Base-by-base conservation (phyloP, 2,329 filamentous ascomycete species). In the Trichoderma sp. region DNA sequence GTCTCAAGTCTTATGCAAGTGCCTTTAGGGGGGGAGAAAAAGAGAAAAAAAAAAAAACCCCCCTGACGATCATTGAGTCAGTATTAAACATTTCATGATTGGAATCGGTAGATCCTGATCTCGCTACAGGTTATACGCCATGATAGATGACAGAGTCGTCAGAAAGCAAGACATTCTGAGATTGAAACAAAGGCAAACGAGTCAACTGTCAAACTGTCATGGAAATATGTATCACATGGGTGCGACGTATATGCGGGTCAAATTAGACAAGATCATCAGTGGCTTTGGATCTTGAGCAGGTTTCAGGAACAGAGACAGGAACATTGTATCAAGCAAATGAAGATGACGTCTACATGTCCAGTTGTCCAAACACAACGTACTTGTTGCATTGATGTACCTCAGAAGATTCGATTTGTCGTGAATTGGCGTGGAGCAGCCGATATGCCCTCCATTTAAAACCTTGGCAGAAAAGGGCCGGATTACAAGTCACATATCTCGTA, bases 31-130 rank as follows among this genome's bases (percentile, higher is more conserved):
- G 26, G 28, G 9, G 24, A 28, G 11, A 24, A 21, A 58, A 32
- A 47, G 34, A 69, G 51, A 51, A 69, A 61, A 51, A 34, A 15
- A 36, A 36, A 51, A 21, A 24, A n/a, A n/a, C 8, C 4, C 57
- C 66, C 66, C 66, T 69, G 66, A 69, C 66, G 66, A 69, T 69
- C 66, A 34, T 26, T 32, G 5, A 36, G 57, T 15, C 24, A 32
- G 39, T 18, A 61, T 61, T 8, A 39, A 61, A 32, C 21, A 36
- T 6, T 57, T 60, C 15, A 39, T 56, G 57, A 56, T 18, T 43
- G 24, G 30, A 30, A 53, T 63, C 32, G 60, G 68, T 6, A 63
- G 68, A 63, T 63, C 68, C 26, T 57, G 43, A 63, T 70, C 28
- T 70, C 68, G 68, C 58, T 70, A 63, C 68, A 11, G 26, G n/a